A percentile compares a stretch with the other conserved stretches of the same genome.
Conservation (phyloP, 306 rosid genomes). For the Datisca glomerata region DNA sequence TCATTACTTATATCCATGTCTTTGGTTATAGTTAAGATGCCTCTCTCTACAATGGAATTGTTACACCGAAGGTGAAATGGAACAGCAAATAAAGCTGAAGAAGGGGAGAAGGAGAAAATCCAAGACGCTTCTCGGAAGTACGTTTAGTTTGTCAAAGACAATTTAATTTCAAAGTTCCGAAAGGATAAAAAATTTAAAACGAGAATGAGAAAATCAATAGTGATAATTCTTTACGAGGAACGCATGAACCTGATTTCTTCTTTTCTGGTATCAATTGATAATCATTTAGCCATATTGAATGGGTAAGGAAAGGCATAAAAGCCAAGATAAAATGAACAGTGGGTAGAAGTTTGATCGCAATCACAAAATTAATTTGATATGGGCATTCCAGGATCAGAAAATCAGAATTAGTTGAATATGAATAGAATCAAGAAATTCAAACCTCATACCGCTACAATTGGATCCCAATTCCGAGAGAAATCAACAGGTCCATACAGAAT, state of each 20-base stretch:
- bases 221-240: not conserved
- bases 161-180: not conserved
- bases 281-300: no score
- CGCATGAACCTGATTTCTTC: not conserved
- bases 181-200: not conserved
- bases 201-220: not conserved
- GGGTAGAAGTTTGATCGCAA: no score
- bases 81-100: not conserved
- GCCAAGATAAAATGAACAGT: no score
- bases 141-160: no score
- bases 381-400: not conserved
- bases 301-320: no score
- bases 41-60: not conserved
- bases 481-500: not conserved
- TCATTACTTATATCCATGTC: slow-evolving; percentile 86
- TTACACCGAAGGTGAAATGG: not conserved
- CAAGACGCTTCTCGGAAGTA: no score
- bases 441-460: slow-evolving; percentile 1
- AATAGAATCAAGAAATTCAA: not conserved
- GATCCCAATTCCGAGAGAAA: not conserved
- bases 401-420: not conserved
- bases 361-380: not conserved
- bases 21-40: not conserved
- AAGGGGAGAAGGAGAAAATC: not conserved
- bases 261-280: not conserved